phyloP scores from a whole-genome alignment of 1,284 basidiomycete genomes.

The Austroboletus niveus region DNA sequence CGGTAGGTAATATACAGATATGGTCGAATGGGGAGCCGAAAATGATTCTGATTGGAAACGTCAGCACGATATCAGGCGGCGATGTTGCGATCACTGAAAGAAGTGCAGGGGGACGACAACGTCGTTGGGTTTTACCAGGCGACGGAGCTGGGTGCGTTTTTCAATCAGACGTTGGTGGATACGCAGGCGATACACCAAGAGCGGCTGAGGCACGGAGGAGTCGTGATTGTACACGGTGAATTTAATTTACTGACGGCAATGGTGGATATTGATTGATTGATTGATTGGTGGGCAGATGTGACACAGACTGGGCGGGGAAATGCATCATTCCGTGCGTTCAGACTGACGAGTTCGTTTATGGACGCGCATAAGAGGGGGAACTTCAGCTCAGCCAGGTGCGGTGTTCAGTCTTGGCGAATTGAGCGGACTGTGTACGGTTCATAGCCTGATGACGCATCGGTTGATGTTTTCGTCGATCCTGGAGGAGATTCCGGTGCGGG shows the following conservation, averaged over 20 bases:
- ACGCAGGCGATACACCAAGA: slow-evolving; percentile 84
- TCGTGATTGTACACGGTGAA: slow-evolving; percentile 87
- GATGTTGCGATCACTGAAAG: slow-evolving; percentile 85
- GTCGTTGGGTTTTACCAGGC: slow-evolving; percentile 97
- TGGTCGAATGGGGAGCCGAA: slow-evolving; percentile 2
- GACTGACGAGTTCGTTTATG: slow-evolving; percentile 81
- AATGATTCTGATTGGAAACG: slow-evolving; percentile 5
- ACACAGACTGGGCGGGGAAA: slow-evolving; percentile 82
- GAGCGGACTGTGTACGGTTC: slow-evolving; percentile 13
- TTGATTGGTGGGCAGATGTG: slow-evolving; percentile 45
- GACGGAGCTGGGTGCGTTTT: slow-evolving; percentile 88
- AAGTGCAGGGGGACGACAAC: slow-evolving; percentile 93
- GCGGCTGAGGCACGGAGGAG: slow-evolving; percentile 79
- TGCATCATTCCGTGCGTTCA: slow-evolving; percentile 89
- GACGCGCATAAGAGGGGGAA: slow-evolving; percentile 84
- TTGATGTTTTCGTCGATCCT: slow-evolving; percentile 91
- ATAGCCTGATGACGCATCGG: slow-evolving; percentile 80
- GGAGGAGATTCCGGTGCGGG: slow-evolving; percentile 85
- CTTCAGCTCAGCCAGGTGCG: slow-evolving; percentile 84
- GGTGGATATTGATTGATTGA: slow-evolving; percentile 13
- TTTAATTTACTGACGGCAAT: slow-evolving; percentile 1
- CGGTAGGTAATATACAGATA: slow-evolving; percentile 45
- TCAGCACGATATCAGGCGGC: slow-evolving; percentile 79
- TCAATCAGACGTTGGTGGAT: slow-evolving; percentile 86
- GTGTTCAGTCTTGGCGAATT: neutral